Conservation (phyloP, 768 basidiomycete species). For the Lactarius pseudohatsudake region DNA sequence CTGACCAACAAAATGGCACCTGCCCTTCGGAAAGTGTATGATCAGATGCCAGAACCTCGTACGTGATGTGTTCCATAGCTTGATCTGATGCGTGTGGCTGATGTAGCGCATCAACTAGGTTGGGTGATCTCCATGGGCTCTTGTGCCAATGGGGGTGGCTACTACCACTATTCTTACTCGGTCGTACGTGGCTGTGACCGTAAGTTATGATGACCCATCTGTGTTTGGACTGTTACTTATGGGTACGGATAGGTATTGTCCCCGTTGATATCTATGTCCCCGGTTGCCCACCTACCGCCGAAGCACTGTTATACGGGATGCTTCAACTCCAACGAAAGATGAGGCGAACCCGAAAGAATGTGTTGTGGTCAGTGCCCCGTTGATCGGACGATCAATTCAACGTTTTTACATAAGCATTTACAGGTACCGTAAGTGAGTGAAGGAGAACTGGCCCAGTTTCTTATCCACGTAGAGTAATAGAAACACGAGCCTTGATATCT, state of each 20-base stretch:
- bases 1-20: slow-evolving; percentile 99
- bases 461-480: not conserved
- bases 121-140: slow-evolving; percentile 99
- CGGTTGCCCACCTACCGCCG: slow-evolving; percentile 93
- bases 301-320: slow-evolving; percentile 96
- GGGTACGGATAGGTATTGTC: slow-evolving; percentile 69
- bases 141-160: slow-evolving; percentile 97
- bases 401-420: not conserved
- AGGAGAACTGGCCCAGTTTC: not conserved
- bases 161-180: slow-evolving; percentile 98
- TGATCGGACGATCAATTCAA: not conserved
- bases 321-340: slow-evolving; percentile 96
- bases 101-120: slow-evolving; percentile 43
- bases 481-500: not conserved
- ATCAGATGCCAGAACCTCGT: slow-evolving; percentile 99
- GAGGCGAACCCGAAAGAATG: slow-evolving; percentile 81
- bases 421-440: slow-evolving; percentile 52
- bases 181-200: slow-evolving; percentile 98
- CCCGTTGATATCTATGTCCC: slow-evolving; percentile 99
- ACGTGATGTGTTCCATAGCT: slow-evolving; percentile 35
- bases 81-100: not conserved
- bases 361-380: slow-evolving; percentile 69
- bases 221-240: slow-evolving; percentile 19
- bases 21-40: slow-evolving; percentile 92
- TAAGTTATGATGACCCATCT: slow-evolving; percentile 39